These are phyloP conservation scores for Leucoagaricus sp. DNA, from an alignment of 1,284 basidiomycete species.

Conservation along the genomic window DNA sequence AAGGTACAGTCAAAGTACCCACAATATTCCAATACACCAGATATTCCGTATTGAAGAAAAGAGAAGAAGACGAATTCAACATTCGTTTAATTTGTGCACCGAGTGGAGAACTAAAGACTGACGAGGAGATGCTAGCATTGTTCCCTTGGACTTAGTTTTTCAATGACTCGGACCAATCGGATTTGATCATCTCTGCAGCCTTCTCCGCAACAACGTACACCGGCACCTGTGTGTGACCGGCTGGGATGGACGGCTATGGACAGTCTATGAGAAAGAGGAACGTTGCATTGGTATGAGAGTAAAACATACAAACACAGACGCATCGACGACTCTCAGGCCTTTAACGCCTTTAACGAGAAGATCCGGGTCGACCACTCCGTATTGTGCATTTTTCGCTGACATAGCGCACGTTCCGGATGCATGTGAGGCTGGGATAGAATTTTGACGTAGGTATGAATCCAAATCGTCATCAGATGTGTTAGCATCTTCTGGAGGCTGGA, in stretches of 20 bases:
- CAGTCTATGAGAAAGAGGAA: neutral
- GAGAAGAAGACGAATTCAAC: no score
- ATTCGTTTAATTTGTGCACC: no score
- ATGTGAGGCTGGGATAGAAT: conserved; percentile 23
- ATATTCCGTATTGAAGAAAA: no score
- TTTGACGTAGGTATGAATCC: conserved; percentile 25
- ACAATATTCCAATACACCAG: no score
- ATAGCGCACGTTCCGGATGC: conserved; percentile 32
- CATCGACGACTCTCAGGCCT: conserved; percentile 42
- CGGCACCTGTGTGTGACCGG: conserved; percentile 24
- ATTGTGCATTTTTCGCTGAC: conserved; percentile 25
- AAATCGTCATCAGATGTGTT: conserved; percentile 21
- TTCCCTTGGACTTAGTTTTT: neutral
- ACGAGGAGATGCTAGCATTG: no score
- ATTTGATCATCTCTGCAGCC: conserved; percentile 27
- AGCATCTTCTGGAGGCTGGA: conserved; percentile 20
- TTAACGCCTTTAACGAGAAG: conserved; percentile 39
- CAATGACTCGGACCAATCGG: conserved; percentile 5
- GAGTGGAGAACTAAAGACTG: no score
- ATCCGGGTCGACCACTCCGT: conserved; percentile 38
- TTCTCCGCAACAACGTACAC: conserved; percentile 28
- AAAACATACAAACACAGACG: conserved; percentile 34
- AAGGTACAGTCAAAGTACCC: no score
- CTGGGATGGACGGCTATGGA: conserved; percentile 25
- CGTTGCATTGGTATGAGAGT: neutral